Evolutionary conservation across 331 rosid genomes (phyloP), one percentile per base, ranked within the genome.

Genomic region (Quercus phellos): DNA sequence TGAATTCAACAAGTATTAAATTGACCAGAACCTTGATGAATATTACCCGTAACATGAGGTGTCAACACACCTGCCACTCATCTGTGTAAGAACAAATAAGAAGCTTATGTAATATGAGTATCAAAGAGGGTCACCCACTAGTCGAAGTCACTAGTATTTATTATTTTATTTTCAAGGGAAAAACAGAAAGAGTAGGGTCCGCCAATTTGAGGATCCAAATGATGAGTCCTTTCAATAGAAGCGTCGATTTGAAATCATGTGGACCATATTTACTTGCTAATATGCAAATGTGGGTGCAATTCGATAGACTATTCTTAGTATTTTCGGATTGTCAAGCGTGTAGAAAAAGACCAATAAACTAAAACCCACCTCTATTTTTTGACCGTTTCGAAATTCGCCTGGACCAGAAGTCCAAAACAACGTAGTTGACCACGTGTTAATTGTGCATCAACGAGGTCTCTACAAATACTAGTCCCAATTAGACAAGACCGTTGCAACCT

Each of bases 341-440:
- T 4, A 38, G 17, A 34, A 7, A 7, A 34, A 32, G 51, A 9
- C 71, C 19, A 61, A 66, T 3, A 11, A 66, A 32, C 11, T 8
- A 66, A 34, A 66, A 4, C 22, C 35, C 14, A 60, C 6, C 68
- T 27, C 4, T 32, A 1, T 1, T 5, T 22, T 0, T 32, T 66
- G 71, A 66, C 71, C 1, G 3, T 14, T 0, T 4, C 46, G 12
- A 21, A 55, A 10, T 27, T 77, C 46, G 12, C 30, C 29, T 0
- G 10, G 27, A 55, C 29, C 54, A 50, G 53, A 46, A 34, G 56
- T 13, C 54, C 60, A 77, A 61, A 16, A 71, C 46, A 24, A 13
- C 35, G 12, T 18, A 5, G 5, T 63, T 66, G 74, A 79, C 78
- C 84, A 74, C 84, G 72, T 74, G 51, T 55, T 80, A 1, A 55